Conservation (phyloP, 441 rosid species). For the Flueggea neowawraea region DNA sequence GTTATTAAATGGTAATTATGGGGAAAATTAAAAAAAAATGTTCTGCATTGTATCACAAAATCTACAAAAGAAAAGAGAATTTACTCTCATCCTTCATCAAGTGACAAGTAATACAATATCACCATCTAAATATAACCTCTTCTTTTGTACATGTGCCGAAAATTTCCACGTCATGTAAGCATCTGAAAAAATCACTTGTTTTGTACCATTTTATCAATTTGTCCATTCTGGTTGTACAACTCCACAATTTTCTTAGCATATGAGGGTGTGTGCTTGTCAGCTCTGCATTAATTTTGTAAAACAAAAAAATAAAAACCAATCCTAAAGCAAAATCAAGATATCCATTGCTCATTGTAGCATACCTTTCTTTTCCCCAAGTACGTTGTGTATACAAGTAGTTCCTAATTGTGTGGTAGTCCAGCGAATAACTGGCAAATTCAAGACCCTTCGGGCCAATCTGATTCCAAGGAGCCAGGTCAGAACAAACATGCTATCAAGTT, state of each 20-base stretch:
- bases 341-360: constrained; percentile 7
- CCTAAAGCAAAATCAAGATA: neutral
- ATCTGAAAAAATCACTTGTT: constrained; percentile 30
- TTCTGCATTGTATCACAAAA: neutral
- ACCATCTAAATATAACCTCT: neutral
- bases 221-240: constrained; percentile 72
- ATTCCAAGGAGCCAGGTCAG: constrained; percentile 18
- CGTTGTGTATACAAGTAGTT: constrained; percentile 80
- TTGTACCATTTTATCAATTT: constrained; percentile 70
- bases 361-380: constrained; percentile 88
- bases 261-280: constrained; percentile 71
- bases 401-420: constrained; percentile 95
- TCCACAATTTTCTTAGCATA: constrained; percentile 83
- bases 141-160: neutral
- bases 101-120: neutral
- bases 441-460: constrained; percentile 97
- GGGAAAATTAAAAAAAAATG: neutral
- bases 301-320: constrained; percentile 10
- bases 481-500: constrained; percentile 6
- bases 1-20: neutral
- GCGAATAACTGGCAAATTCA: constrained; percentile 94
- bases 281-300: constrained; percentile 54
- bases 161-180: constrained; percentile 13
- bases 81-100: neutral
- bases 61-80: neutral